These are phyloP conservation scores for Talaromyces sp. DNA, from an alignment of 2,329 filamentous ascomycete genomes.

Conservation along the genomic window DNA sequence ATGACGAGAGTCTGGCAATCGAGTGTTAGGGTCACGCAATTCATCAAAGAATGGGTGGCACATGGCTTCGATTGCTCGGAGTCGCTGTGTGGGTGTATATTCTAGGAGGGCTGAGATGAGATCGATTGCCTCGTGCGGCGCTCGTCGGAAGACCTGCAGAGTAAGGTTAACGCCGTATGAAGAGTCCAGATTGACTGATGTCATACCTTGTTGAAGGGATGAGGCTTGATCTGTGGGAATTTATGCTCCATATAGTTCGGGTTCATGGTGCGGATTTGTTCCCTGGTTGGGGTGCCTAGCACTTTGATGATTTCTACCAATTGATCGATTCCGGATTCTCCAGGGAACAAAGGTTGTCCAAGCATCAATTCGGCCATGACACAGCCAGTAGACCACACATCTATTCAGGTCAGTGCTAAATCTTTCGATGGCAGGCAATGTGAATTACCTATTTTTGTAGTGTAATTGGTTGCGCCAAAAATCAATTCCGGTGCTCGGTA, in stretches of 20 bases:
- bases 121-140: slow-evolving; percentile 87
- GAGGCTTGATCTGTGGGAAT: slow-evolving; percentile 99
- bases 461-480: slow-evolving; percentile 98
- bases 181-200: too few relatives aligned
- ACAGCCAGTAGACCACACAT: slow-evolving; percentile 98
- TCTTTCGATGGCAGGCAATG: neutral
- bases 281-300: slow-evolving; percentile 88
- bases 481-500: slow-evolving; percentile 97
- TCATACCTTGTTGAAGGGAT: slow-evolving; percentile 86
- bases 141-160: slow-evolving; percentile 84
- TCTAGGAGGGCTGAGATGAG: slow-evolving; percentile 90
- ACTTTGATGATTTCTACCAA: slow-evolving; percentile 99
- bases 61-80: slow-evolving; percentile 94
- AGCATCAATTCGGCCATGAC: slow-evolving; percentile 99
- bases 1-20: slow-evolving; percentile 90
- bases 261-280: slow-evolving; percentile 99
- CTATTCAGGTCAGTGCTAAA: slow-evolving; percentile 47
- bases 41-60: slow-evolving; percentile 98
- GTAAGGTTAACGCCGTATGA: neutral
- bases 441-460: slow-evolving; percentile 91
- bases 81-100: slow-evolving; percentile 93
- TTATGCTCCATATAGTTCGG: slow-evolving; percentile 99
- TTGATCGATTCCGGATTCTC: slow-evolving; percentile 97
- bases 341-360: slow-evolving; percentile 93
- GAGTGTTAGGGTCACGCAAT: slow-evolving; percentile 83